Percentiles rank a stretch among this genome's conserved stretches.
Conservation (phyloP, 2,329 filamentous ascomycete genomes). For the Microcyclospora tardicrescens region DNA sequence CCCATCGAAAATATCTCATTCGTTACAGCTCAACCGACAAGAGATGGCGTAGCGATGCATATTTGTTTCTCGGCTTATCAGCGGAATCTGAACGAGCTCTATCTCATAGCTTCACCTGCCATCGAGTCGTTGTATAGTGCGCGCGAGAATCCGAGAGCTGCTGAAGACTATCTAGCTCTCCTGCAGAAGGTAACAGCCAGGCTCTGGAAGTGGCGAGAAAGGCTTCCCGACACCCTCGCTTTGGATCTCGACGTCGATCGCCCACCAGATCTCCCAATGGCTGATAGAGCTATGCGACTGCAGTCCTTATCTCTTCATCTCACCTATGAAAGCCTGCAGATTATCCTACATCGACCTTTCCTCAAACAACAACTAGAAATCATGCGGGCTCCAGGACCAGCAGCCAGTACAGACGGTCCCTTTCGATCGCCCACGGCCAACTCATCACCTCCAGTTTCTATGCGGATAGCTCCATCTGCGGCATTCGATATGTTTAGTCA, state of each 20-base stretch:
- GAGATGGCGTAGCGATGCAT: neutral
- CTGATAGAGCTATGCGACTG: slow-evolving; percentile 15
- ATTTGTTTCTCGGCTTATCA: slow-evolving; percentile 16
- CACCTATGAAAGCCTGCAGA: slow-evolving; percentile 32
- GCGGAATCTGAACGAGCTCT: slow-evolving; percentile 19
- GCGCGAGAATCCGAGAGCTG: neutral
- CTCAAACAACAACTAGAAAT: slow-evolving; percentile 24
- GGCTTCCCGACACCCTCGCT: neutral
- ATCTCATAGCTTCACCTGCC: slow-evolving; percentile 20
- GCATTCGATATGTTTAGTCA: neutral
- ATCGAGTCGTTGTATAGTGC: slow-evolving; percentile 20
- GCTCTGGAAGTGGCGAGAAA: neutral
- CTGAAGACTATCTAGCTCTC: neutral
- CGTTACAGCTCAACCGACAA: neutral
- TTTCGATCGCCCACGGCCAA: too few relatives aligned
- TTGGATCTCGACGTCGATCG: neutral
- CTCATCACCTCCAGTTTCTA: too few relatives aligned
- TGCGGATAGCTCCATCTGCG: neutral
- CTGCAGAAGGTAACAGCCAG: neutral
- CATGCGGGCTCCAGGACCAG: neutral
- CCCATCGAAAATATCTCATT: slow-evolving; percentile 20
- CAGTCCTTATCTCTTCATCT: slow-evolving; percentile 32
- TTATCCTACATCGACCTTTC: slow-evolving; percentile 32
- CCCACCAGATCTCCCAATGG: slow-evolving; percentile 1
- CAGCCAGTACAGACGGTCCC: neutral